Conservation (phyloP, 305 asterid species). For the Coffea humblotiana region DNA sequence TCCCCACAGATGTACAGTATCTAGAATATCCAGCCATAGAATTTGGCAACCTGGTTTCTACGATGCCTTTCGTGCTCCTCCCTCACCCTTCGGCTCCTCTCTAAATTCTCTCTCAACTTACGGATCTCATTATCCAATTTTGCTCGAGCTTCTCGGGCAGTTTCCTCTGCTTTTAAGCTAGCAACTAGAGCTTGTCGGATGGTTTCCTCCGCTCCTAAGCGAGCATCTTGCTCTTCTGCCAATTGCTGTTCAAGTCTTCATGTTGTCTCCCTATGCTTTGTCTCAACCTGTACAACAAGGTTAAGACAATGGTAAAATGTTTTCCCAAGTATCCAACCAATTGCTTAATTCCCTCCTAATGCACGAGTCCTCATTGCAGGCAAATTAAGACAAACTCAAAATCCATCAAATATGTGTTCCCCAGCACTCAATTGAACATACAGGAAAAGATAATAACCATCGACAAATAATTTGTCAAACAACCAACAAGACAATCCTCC, state of each 20-base stretch:
- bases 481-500: neutral
- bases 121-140: constrained; percentile 44
- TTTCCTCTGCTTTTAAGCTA: constrained; percentile 47
- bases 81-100: constrained; percentile 68
- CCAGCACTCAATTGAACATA: too few species aligned
- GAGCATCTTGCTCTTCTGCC: constrained; percentile 60
- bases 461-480: too few species aligned
- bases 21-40: neutral
- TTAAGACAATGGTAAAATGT: neutral
- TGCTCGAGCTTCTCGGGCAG: constrained; percentile 40
- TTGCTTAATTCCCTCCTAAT: neutral
- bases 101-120: constrained; percentile 65
- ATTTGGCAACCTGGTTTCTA: constrained; percentile 5
- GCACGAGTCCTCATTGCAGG: neutral
- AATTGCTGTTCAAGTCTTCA: constrained; percentile 55
- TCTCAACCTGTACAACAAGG: constrained; percentile 45
- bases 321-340: neutral
- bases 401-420: neutral
- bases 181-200: too few species aligned
- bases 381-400: neutral
- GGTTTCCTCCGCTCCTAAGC: too few species aligned
- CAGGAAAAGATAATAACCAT: too few species aligned
- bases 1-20: too few species aligned
- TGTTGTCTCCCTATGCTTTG: constrained; percentile 48
- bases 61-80: constrained; percentile 52